Base-by-base conservation (phyloP, 2,329 filamentous ascomycete species). In the Exophiala calicioides region DNA sequence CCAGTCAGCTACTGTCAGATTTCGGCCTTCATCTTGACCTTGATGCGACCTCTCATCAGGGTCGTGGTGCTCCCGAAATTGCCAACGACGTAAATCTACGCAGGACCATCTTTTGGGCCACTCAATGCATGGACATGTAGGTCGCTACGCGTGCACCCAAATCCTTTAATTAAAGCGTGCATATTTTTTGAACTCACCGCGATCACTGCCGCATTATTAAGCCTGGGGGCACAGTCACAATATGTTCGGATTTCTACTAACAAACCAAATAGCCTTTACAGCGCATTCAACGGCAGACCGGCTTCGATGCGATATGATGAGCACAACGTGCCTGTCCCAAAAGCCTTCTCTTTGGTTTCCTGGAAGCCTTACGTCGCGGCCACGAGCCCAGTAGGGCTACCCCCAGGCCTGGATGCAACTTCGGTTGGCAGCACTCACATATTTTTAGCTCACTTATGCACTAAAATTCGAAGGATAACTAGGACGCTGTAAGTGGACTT, bases 1-100 rank as follows among this genome's bases (percentile, higher is more conserved):
- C 69, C 1, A 71, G 70, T 63, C 61, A 70, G 32, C 61, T 73
- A 26, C 64, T 68, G 12, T 69, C 72, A 33, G 68, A 73, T 39
- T 63, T 74, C 31, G 71, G 68, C 67, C 49, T 64, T 54, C 37
- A 71, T 40, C 3, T 69, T 62, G 18, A 68, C 26, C 7, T 57
- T 54, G 1, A 68, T 68, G 1, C 63, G 60, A n/a, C 64, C 21
- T 41, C 21, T 41, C 38, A 30, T n/a, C n/a, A n/a, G n/a, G 38
- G 10, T 13, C 3, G 10, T 15, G 26, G 15, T 15, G 21, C 16
- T 30, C 26, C 21, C 18, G 26, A 19, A 16, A 41, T 30, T 8
- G 18, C 38, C n/a, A n/a, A n/a, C n/a, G n/a, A n/a, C n/a, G n/a
- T n/a, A 15, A 41, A 27, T 26, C 30, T 29, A 41, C 67, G 68